Evolutionary conservation across 1,139 yeast species (phyloP).

Genomic region (Debaryomycetaceae sp.): DNA sequence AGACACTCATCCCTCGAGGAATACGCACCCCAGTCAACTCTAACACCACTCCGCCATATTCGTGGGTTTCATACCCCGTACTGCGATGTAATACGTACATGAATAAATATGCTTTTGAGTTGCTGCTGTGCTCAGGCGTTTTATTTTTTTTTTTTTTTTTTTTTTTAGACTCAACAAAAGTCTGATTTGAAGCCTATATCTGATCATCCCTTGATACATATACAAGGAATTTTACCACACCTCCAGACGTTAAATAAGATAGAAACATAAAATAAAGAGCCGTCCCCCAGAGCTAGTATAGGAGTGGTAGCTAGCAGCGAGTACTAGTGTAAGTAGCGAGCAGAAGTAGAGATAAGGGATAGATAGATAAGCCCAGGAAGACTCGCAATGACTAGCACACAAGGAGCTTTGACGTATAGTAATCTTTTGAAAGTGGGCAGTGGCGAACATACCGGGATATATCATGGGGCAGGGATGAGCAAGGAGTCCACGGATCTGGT

Average conservation of each 20-base stretch:
- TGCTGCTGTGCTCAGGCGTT: conserved; percentile 2
- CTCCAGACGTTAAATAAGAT: not conserved
- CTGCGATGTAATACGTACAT: not conserved
- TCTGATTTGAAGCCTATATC: not conserved
- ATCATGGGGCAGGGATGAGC: not conserved
- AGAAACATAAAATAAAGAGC: not conserved
- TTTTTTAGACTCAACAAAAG: conserved; percentile 5
- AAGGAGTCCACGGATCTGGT: conserved; percentile 8
- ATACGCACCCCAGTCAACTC: no score
- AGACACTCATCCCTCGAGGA: no score
- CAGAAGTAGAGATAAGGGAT: not conserved
- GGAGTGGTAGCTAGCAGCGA: not conserved
- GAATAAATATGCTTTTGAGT: not conserved
- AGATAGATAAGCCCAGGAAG: not conserved
- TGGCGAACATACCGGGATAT: not conserved
- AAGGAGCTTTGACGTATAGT: not conserved
- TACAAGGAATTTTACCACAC: not conserved
- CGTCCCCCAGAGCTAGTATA: not conserved
- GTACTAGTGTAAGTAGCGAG: not conserved
- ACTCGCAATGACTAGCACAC: not conserved
- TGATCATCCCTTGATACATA: not conserved
- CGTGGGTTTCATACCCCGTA: not conserved
- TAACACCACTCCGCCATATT: not conserved
- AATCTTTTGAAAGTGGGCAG: not conserved
- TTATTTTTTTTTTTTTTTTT: conserved; percentile 2